Conservation (phyloP, 352 stramenopile genomes). For the Pythium rhizo-oryzae region DNA sequence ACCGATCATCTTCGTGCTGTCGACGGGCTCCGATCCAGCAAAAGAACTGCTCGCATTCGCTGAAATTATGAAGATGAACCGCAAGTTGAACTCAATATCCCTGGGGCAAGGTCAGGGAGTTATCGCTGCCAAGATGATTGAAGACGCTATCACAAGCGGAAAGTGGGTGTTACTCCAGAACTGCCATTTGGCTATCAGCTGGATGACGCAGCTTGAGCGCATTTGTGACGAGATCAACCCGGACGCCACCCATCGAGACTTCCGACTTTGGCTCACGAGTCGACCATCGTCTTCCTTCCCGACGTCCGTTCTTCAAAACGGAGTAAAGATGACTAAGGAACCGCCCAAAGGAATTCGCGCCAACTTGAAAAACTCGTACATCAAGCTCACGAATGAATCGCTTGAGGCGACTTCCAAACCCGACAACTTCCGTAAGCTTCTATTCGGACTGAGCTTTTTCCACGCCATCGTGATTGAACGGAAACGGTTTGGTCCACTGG, state of each 20-base stretch:
- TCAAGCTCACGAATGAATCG: slow-evolving; percentile 86
- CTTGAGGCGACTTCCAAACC: slow-evolving; percentile 77
- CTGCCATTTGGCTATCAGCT: slow-evolving; percentile 92
- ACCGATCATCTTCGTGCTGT: slow-evolving; percentile 92
- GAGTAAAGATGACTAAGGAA: slow-evolving; percentile 95
- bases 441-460: slow-evolving; percentile 87
- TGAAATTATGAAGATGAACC: slow-evolving; percentile 82
- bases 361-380: slow-evolving; percentile 91
- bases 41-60: slow-evolving; percentile 90
- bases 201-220: slow-evolving; percentile 91
- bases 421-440: slow-evolving; percentile 81
- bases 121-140: slow-evolving; percentile 88
- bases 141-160: slow-evolving; percentile 82
- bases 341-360: slow-evolving; percentile 89
- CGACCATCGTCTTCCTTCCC: slow-evolving; percentile 72
- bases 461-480: slow-evolving; percentile 88
- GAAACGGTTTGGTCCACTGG: slow-evolving; percentile 88
- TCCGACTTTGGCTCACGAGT: slow-evolving; percentile 92
- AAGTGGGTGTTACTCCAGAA: slow-evolving; percentile 94
- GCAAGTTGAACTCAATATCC: slow-evolving; percentile 88
- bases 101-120: slow-evolving; percentile 89
- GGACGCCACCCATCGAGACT: slow-evolving; percentile 91
- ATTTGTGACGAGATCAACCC: slow-evolving; percentile 90
- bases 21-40: slow-evolving; percentile 87
- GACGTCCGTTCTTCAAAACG: slow-evolving; percentile 90